phyloP scores from a whole-genome alignment of 148 eudicot genomes.

The Gaultheria prostrata region DNA sequence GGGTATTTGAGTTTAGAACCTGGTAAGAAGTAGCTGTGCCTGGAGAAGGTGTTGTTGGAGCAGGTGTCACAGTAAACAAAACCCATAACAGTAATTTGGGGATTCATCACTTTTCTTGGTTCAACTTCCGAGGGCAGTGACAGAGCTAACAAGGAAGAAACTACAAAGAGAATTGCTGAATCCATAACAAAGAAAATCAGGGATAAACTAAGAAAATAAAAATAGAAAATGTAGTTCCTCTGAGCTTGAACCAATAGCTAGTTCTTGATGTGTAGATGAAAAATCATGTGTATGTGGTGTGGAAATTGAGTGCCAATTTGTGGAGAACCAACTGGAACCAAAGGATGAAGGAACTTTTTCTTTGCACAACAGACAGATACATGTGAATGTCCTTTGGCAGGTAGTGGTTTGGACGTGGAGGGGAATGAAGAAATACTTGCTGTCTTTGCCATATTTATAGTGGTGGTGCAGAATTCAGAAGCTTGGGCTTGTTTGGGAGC shows the following conservation, averaged over 20 bases:
- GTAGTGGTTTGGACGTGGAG: constrained; percentile 30
- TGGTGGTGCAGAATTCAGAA: not conserved
- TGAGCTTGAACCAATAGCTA: not conserved
- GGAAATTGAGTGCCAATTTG: constrained; percentile 24
- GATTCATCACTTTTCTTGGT: constrained; percentile 30
- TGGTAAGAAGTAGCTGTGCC: constrained; percentile 88
- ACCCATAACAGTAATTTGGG: constrained; percentile 84
- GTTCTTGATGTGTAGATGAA: not conserved
- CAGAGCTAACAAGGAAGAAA: constrained; percentile 32
- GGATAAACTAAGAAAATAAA: not conserved
- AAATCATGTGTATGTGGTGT: constrained; percentile 10
- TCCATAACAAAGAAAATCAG: constrained; percentile 19
- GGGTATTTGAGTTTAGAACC: constrained; percentile 31
- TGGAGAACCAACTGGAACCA: constrained; percentile 5
- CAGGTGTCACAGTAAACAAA: constrained; percentile 91
- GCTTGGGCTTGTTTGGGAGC: not conserved
- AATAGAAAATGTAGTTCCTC: not conserved
- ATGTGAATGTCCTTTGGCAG: constrained; percentile 71
- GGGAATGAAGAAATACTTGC: not conserved
- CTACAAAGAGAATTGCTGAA: constrained; percentile 24
- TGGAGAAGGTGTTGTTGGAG: constrained; percentile 80
- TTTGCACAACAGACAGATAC: constrained; percentile 52
- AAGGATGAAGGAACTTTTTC: constrained; percentile 19
- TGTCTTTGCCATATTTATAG: not conserved
- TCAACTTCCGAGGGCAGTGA: constrained; percentile 32